Evolutionary conservation across 495 filamentous ascomycete species (phyloP), one percentile per base, ranked within the genome.

Genomic region (Symbiotaphrina buchneri): DNA sequence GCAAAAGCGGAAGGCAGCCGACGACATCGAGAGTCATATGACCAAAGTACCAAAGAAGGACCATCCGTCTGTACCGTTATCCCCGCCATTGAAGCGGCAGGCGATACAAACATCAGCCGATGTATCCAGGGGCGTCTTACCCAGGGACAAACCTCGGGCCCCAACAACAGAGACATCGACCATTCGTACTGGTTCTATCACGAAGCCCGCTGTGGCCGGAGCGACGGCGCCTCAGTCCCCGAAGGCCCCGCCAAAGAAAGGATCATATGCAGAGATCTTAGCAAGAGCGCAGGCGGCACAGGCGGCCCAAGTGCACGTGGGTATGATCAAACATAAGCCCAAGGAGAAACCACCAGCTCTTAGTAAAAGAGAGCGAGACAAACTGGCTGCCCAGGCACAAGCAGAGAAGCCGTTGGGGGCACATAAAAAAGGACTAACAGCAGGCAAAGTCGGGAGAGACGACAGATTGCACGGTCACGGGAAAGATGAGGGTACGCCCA

Each of bases 191-290:
- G n/a, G n/a, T n/a, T n/a, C n/a, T n/a, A n/a, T n/a, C n/a, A n/a
- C n/a, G n/a, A n/a, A n/a, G n/a, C n/a, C n/a, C n/a, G n/a, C n/a
- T n/a, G n/a, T n/a, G n/a, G n/a, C n/a, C n/a, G 7, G 15, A 28
- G 30, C 15, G 6, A 10, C 14, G 4, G 44, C 53, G 23, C 36
- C 48, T 2, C 46, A 55, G 4, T 21, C 38, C 31, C 30, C 37
- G 30, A 31, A 38, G 23, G 41, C 58, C 23, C 39, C 47, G n/a
- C 63, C 59, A 8, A 73, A 72, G 42, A 74, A 72, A 37, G 59
- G 70, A 1, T 71, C 69, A 1, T 82, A 55, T 42, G 59, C 60
- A 27, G 71, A 74, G 37, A 73, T 79, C 34, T 62, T 82, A 56
- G 67, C 64, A 13, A 57, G 67, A 34, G 75, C 66, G 5, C 58